These are phyloP conservation scores for Phytophthora agathidicida DNA, from an alignment of 352 stramenopile species.

Conservation along the genomic window DNA sequence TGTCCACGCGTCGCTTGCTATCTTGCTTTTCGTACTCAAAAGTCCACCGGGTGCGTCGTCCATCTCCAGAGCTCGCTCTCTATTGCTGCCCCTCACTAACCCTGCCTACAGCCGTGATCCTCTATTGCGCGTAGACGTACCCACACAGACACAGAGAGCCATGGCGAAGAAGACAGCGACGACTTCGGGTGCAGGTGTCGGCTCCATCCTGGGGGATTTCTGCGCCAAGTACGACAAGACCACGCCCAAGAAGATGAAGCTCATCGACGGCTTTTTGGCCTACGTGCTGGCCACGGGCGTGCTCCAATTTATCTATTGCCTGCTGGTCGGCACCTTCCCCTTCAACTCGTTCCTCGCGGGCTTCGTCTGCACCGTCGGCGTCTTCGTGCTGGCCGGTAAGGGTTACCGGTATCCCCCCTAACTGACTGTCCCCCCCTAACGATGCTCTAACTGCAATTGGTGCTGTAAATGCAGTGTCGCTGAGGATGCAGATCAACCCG, in stretches of 20 bases:
- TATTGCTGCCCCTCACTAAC: not conserved
- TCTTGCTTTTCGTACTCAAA: conserved; percentile 5
- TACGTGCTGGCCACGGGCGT: conserved; percentile 89
- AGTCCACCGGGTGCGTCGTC: conserved; percentile 3
- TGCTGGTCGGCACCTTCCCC: conserved; percentile 89
- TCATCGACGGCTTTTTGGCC: conserved; percentile 91
- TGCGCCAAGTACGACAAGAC: conserved; percentile 81
- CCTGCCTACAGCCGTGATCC: conserved; percentile 4
- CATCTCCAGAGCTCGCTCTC: not conserved
- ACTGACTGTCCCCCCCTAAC: not conserved
- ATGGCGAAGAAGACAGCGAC: conserved; percentile 43
- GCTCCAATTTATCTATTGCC: conserved; percentile 93
- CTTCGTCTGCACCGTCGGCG: conserved; percentile 90
- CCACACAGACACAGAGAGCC: conserved; percentile 1
- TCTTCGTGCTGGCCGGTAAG: conserved; percentile 90
- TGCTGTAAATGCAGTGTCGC: conserved; percentile 62
- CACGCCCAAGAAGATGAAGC: conserved; percentile 88
- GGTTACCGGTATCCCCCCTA: not conserved
- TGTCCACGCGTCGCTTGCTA: too few species aligned
- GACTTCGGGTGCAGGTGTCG: conserved; percentile 39
- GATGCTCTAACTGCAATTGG: not conserved
- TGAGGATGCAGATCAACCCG: conserved; percentile 91
- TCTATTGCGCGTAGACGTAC: conserved; percentile 7
- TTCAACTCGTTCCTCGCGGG: conserved; percentile 94
- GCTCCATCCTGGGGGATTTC: conserved; percentile 72